These are phyloP conservation scores for Larix kaempferi DNA, from an alignment of 75 land plant genomes.

Conservation along the genomic window DNA sequence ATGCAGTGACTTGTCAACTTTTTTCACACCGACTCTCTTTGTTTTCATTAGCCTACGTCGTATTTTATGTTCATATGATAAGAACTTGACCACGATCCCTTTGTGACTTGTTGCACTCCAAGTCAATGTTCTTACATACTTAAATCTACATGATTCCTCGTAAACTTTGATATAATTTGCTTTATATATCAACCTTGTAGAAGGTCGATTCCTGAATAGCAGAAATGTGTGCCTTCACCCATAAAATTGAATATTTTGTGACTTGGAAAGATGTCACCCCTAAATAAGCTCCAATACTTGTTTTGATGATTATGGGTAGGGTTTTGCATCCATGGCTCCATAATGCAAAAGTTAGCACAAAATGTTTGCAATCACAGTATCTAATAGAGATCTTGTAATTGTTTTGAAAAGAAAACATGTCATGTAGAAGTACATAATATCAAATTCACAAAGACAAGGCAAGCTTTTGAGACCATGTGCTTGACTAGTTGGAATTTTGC, in stretches of 20 bases:
- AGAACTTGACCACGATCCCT: slow-evolving; percentile 47
- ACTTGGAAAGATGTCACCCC: slow-evolving; percentile 23
- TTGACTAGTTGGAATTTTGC: slow-evolving; percentile 32
- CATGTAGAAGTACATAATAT: slow-evolving; percentile 57
- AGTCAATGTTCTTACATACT: slow-evolving; percentile 35
- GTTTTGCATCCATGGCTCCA: slow-evolving; percentile 76
- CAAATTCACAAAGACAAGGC: slow-evolving; percentile 71
- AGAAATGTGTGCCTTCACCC: slow-evolving; percentile 48
- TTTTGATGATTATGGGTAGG: slow-evolving; percentile 54
- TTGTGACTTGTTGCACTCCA: too few species aligned
- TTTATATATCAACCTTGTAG: slow-evolving; percentile 43
- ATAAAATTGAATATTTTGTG: slow-evolving; percentile 12
- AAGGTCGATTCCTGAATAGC: slow-evolving; percentile 44
- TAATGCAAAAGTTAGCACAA: slow-evolving; percentile 46
- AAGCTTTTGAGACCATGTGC: slow-evolving; percentile 72
- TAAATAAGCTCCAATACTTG: slow-evolving; percentile 44
- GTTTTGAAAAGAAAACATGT: slow-evolving; percentile 50
- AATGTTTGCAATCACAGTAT: slow-evolving; percentile 52
- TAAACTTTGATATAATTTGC: slow-evolving; percentile 31
- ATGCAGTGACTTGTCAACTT: too few species aligned
- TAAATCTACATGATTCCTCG: slow-evolving; percentile 13
- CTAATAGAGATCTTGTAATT: slow-evolving; percentile 22
- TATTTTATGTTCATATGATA: slow-evolving; percentile 58
- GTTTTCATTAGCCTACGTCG: slow-evolving; percentile 47
- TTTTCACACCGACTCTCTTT: slow-evolving; percentile 38